Percentiles rank a stretch among this genome's conserved stretches.
Evolutionary conservation across 257 asterid genomes (phyloP).

Genomic region (Solanum verrucosum): DNA sequence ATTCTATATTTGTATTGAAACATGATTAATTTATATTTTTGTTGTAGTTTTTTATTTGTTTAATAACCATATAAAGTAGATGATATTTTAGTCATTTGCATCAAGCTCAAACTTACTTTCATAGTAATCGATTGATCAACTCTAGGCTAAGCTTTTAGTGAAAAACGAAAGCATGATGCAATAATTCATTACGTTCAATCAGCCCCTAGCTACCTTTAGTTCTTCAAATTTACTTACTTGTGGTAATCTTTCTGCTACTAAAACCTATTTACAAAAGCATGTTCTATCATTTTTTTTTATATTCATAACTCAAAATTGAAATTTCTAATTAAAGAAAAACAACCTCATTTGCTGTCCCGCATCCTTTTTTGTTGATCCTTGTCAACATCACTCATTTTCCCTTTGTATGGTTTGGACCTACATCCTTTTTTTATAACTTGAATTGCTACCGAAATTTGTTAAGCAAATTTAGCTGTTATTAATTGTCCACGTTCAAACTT

Average conservation of each 20-base stretch:
- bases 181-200: neutral
- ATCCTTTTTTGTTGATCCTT: neutral
- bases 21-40: neutral
- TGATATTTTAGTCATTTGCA: too few species aligned
- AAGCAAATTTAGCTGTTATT: neutral
- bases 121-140: fast-evolving
- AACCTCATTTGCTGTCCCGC: fast-evolving
- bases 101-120: too few species aligned
- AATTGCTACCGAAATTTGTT: neutral
- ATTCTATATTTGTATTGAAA: neutral
- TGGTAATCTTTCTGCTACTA: too few species aligned
- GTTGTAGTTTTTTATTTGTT: fast-evolving
- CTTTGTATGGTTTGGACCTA: neutral
- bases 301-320: fast-evolving
- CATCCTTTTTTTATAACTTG: neutral
- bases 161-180: too few species aligned
- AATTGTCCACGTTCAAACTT: neutral
- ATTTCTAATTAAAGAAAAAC: fast-evolving
- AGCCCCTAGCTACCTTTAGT: fast-evolving
- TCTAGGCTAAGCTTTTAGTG: too few species aligned
- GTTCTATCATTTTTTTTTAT: neutral
- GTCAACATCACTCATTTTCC: neutral
- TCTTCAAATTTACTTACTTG: too few species aligned
- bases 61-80: too few species aligned
- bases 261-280: neutral